Evolutionary conservation across 2,329 filamentous ascomycete genomes (phyloP), one percentile per base, ranked within the genome.

Genomic region (Didymella pomorum): DNA sequence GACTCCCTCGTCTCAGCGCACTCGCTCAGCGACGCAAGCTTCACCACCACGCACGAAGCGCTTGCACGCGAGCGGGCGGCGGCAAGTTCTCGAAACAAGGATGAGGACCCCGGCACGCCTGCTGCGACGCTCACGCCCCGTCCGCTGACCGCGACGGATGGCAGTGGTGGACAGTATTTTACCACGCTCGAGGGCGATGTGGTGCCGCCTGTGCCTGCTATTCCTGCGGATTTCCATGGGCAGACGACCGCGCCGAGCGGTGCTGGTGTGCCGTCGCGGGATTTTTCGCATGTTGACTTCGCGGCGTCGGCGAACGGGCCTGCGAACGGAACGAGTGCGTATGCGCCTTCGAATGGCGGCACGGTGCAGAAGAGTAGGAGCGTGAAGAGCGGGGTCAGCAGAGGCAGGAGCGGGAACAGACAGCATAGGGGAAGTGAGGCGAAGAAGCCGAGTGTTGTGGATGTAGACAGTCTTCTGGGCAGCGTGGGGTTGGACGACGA

Each of bases 1-100:
- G 89, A 92, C 52, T 91, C 88, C 73, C 85, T 92, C 81, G 84
- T 89, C 62, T 90, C 87, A 78, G 89, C 88, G 63, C 88, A 91
- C 56, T 84, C 85, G 43, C 81, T 85, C n/a, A 90, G 87, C 7
- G 89, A 91, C 69, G 77, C 86, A 20, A 89, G 86, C 37, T 75
- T 75, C 51, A 63, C 73, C 23, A 75, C 72, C 1, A 64, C 71
- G 3, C 67, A 73, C 21, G 68, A 66, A 6, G 41, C 48, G 2
- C 33, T 62, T 0, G 45, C 62, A 1, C 50, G 56, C 12, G 49
- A 52, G 20, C 44, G 56, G n/a, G 53, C 51, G 5, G 16, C 47
- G 44, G 52, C 37, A 0, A 18, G 4, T 25, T 25, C 43, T n/a
- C 8, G 4, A 7, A 18, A 4, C 6, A 5, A 3, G 18, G 16